These are phyloP conservation scores for Acanthamoeba healyi DNA, from an alignment of 208 protist species.

Conservation along the genomic window DNA sequence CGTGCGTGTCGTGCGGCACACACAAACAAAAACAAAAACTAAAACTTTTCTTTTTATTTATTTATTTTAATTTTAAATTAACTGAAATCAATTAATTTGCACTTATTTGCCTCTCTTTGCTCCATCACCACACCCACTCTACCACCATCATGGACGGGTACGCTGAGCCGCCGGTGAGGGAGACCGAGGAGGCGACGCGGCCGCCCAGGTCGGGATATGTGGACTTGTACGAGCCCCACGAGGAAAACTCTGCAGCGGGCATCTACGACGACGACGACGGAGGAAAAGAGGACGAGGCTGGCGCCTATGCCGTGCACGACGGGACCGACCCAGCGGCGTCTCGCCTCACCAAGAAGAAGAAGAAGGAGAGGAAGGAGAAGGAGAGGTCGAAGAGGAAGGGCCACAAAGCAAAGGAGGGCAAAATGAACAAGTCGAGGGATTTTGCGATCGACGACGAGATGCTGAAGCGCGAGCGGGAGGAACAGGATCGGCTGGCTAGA, in stretches of 20 bases:
- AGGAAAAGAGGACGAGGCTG: not conserved
- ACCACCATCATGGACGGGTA: constrained; percentile 49
- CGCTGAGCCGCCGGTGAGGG: not conserved
- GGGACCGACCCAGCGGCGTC: no score
- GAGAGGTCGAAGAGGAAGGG: not conserved
- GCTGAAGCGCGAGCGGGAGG: not conserved
- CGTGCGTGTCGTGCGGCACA: no score
- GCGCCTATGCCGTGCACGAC: not conserved
- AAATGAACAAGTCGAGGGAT: not conserved
- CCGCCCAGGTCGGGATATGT: not conserved
- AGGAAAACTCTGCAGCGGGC: not conserved
- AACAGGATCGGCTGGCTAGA: not conserved
- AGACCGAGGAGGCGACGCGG: not conserved
- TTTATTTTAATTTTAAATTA: not conserved
- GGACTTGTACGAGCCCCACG: not conserved
- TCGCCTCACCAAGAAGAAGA: not conserved
- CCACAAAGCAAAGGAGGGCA: not conserved
- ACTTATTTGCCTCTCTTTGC: not conserved
- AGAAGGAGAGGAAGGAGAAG: not conserved
- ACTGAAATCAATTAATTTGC: not conserved
- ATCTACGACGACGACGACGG: not conserved
- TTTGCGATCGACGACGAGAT: not conserved
- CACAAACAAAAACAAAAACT: no score
- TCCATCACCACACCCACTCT: not conserved
- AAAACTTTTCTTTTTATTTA: not conserved